phyloP scores from a whole-genome alignment of 139 green algal species.

The Dunaliella primolecta region DNA sequence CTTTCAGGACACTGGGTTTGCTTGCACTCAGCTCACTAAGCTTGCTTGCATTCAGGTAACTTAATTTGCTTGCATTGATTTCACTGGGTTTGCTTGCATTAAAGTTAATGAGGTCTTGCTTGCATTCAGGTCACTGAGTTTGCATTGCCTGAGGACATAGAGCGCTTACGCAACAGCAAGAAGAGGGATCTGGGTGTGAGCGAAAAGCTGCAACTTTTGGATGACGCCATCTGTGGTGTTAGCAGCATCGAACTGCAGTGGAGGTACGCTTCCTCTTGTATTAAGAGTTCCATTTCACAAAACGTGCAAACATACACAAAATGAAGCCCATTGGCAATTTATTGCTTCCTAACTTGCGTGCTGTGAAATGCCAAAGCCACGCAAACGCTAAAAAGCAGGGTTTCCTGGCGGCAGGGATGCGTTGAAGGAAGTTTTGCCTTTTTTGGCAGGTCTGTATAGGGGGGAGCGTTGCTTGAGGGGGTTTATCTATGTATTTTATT shows the following conservation, averaged over 20 bases:
- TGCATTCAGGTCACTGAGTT: constrained; percentile 38
- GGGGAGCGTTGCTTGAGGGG: too few relatives aligned
- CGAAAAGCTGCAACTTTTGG: constrained; percentile 49
- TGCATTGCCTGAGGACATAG: constrained; percentile 66
- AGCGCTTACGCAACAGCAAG: constrained; percentile 52
- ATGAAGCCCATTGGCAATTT: too few relatives aligned
- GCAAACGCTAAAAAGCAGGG: too few relatives aligned
- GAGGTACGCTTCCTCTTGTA: neutral
- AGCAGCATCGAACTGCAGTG: constrained; percentile 31
- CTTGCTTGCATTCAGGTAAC: too few relatives aligned
- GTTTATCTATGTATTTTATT: too few relatives aligned
- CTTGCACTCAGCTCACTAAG: too few relatives aligned
- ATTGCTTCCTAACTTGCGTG: neutral
- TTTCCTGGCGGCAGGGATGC: too few relatives aligned
- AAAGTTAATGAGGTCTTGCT: neutral
- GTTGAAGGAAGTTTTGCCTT: too few relatives aligned
- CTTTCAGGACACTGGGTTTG: constrained; percentile 69
- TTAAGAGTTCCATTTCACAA: too few relatives aligned
- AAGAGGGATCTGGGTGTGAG: constrained; percentile 45
- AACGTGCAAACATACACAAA: too few relatives aligned
- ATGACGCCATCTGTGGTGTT: constrained; percentile 31
- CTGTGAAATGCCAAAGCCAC: neutral
- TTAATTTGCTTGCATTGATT: too few relatives aligned
- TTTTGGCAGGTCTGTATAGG: too few relatives aligned
- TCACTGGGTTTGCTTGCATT: neutral